Evolutionary conservation across 371 early-diverging fungal genomes (phyloP).

Genomic region (Mortierella sp.): DNA sequence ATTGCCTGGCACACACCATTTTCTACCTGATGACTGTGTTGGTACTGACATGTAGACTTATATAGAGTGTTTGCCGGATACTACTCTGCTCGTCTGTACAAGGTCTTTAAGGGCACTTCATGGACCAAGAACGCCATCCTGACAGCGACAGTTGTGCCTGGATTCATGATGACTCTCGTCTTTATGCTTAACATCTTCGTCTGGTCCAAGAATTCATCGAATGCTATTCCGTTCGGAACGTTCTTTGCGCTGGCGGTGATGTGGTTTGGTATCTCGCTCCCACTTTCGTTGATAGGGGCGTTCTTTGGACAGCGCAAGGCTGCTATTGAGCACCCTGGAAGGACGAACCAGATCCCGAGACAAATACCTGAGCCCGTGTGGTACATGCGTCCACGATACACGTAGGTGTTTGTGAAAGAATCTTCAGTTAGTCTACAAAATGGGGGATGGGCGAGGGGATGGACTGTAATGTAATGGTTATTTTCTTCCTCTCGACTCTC

Average conservation of each 20-base stretch:
- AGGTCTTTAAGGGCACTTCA: constrained; percentile 78
- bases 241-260: constrained; percentile 78
- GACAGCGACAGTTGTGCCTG: constrained; percentile 65
- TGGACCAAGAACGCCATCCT: constrained; percentile 80
- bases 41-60: too few relatives aligned
- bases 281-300: constrained; percentile 78
- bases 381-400: constrained; percentile 69
- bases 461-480: not conserved
- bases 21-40: too few relatives aligned
- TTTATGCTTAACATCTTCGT: constrained; percentile 81
- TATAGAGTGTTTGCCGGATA: constrained; percentile 74
- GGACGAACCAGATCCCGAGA: constrained; percentile 93
- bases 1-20: too few relatives aligned
- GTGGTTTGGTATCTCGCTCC: constrained; percentile 82
- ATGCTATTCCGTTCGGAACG: constrained; percentile 86
- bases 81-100: constrained; percentile 81
- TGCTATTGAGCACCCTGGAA: constrained; percentile 83
- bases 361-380: constrained; percentile 87
- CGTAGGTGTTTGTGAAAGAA: constrained; percentile 40
- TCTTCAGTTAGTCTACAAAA: too few relatives aligned
- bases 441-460: too few relatives aligned
- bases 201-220: constrained; percentile 79
- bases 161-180: constrained; percentile 56
- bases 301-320: constrained; percentile 80
- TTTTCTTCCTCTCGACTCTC: not conserved